Conservation (phyloP, 2,329 filamentous ascomycete genomes). For the Pseudocercospora fijiensis region DNA sequence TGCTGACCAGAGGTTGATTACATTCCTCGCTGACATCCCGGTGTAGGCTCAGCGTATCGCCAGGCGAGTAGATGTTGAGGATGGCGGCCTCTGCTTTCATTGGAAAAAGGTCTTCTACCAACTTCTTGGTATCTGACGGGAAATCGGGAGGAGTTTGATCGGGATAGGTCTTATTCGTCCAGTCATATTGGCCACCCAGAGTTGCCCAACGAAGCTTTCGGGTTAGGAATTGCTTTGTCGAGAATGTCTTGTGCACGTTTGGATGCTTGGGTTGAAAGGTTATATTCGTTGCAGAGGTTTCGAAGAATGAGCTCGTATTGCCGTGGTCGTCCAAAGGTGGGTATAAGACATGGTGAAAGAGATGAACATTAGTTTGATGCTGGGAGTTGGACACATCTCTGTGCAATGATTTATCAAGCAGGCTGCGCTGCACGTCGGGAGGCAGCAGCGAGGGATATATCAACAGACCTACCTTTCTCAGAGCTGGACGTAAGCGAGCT, state of each 20-base stretch:
- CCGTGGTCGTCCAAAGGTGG: slow-evolving; percentile 36
- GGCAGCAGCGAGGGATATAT: slow-evolving; percentile 75
- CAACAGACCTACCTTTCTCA: slow-evolving; percentile 61
- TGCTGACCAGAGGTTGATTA: slow-evolving; percentile 73
- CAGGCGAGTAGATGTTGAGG: slow-evolving; percentile 86
- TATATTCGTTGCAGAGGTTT: slow-evolving; percentile 40
- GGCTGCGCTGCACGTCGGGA: slow-evolving; percentile 62
- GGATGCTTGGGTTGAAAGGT: slow-evolving; percentile 63
- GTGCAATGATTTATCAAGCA: slow-evolving; percentile 75
- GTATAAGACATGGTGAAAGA: slow-evolving; percentile 73
- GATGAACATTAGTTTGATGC: slow-evolving; percentile 87
- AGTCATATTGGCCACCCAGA: slow-evolving; percentile 93
- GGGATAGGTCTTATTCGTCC: slow-evolving; percentile 84
- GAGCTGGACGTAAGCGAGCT: slow-evolving; percentile 16
- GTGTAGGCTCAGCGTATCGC: slow-evolving; percentile 88
- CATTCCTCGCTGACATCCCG: slow-evolving; percentile 88
- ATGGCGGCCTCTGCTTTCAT: slow-evolving; percentile 86
- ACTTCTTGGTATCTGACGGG: slow-evolving; percentile 66
- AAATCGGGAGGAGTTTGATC: slow-evolving; percentile 66
- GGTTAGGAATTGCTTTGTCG: slow-evolving; percentile 67
- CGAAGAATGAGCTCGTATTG: slow-evolving; percentile 56
- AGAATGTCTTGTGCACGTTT: slow-evolving; percentile 70
- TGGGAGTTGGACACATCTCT: slow-evolving; percentile 68
- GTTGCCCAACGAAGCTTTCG: slow-evolving; percentile 91
- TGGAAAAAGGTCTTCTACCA: slow-evolving; percentile 72